Evolutionary conservation across 441 rosid genomes (phyloP).

Genomic region (Dalechampia spathulata): DNA sequence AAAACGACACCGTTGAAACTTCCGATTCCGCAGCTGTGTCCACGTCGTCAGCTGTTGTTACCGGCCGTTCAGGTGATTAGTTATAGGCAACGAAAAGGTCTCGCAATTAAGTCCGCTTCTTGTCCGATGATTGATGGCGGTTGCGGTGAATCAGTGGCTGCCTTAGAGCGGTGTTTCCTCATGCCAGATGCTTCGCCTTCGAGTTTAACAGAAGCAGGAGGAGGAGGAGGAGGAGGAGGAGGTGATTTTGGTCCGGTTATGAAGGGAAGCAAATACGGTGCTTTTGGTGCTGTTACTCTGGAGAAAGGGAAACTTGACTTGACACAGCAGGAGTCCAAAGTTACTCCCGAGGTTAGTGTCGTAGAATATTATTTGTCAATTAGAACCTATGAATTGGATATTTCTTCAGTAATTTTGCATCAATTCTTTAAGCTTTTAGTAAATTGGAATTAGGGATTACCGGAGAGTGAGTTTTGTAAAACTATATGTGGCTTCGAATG

Average conservation of each 20-base stretch:
- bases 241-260: conserved; percentile 52
- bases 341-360: conserved; percentile 74
- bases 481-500: too few relatives aligned
- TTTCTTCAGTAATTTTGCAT: too few relatives aligned
- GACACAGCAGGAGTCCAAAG: conserved; percentile 47
- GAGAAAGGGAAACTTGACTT: conserved; percentile 82
- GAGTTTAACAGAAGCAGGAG: too few relatives aligned
- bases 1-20: conserved; percentile 24
- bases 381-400: too few relatives aligned
- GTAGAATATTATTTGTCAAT: too few relatives aligned
- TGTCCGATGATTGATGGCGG: conserved; percentile 34
- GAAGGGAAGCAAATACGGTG: conserved; percentile 58
- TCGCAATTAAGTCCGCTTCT: conserved; percentile 31
- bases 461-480: too few relatives aligned
- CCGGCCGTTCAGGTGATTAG: conserved; percentile 5
- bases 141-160: conserved; percentile 24
- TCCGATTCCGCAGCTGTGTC: conserved; percentile 30
- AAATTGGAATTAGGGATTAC: too few relatives aligned
- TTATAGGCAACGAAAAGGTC: conserved; percentile 18
- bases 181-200: conserved; percentile 26
- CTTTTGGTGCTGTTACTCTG: conserved; percentile 78
- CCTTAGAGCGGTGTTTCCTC: conserved; percentile 53
- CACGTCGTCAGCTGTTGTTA: conserved; percentile 17
- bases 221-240: too few relatives aligned
- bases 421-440: too few relatives aligned